Evolutionary conservation across 2,329 filamentous ascomycete genomes (phyloP), one percentile per base, ranked within the genome.

Genomic region (Cyphellophora attinorum): DNA sequence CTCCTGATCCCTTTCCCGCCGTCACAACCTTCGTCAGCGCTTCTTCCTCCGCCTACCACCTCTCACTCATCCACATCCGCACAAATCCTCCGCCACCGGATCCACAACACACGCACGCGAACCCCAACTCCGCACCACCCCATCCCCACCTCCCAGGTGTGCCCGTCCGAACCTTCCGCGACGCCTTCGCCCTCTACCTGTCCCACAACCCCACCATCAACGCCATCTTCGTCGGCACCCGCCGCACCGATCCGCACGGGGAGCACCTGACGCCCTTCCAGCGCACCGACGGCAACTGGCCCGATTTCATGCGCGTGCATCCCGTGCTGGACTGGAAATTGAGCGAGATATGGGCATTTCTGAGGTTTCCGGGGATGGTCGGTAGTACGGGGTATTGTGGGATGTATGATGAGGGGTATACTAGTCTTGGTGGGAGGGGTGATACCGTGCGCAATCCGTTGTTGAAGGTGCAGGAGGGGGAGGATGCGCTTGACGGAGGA

Each of bases 271-370:
- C 73, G 25, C 76, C 83, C 59, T 96, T 96, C 54, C 84, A 93
- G 54, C 73, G 71, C 33, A 98, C 91, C 4, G 91, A 96, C 59
- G 67, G 72, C 21, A 86, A 81, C 2, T 98, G 91, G 91, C 91
- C 91, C 21, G 64, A 70, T 28, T 94, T 96, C 52, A 88, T 96
- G 79, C 76, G 91, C 39, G 71, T 96, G 40, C 86, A 98, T 59
- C 89, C 91, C 0, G 83, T 98, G 6, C 88, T 98, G 53, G 91
- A 98, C 60, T 98, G 91, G 91, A 85, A 91, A 57, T 94, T 95
- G 58, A 74, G 76, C 8, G 89, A 96, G 57, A 89, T 96, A 35
- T 96, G 91, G 91, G 76, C 79, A 12, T 86, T 93, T 53, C 67
- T 84, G 69, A 53, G 51, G 31, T 33, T 29, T 81, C 45, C 45